A percentile compares a stretch with the other conserved stretches of the same genome.
phyloP scores from a whole-genome alignment of 495 filamentous ascomycete species.

The Corynascus novoguineensis region DNA sequence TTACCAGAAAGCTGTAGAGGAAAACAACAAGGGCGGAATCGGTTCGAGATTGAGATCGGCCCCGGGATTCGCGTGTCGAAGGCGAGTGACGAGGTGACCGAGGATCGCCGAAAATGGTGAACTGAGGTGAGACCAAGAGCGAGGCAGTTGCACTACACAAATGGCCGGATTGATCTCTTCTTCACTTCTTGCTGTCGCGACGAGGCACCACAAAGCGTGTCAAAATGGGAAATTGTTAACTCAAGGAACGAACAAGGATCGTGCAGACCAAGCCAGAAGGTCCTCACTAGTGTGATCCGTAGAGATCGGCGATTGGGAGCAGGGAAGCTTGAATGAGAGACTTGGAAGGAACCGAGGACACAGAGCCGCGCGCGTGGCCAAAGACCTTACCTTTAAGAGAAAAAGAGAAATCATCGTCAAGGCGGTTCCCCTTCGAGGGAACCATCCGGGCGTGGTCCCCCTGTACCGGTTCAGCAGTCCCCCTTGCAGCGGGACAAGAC shows the following conservation, averaged over 20 bases:
- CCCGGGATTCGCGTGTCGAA: not conserved
- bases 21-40: no score
- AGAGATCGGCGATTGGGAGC: not conserved
- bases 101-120: not conserved
- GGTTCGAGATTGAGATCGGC: not conserved
- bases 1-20: constrained; percentile 1
- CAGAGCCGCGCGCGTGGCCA: not conserved
- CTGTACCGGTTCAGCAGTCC: not conserved
- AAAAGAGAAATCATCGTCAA: not conserved
- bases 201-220: not conserved
- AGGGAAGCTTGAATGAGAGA: constrained; percentile 9
- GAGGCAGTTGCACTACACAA: not conserved
- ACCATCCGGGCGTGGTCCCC: not conserved
- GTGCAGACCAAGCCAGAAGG: not conserved
- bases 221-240: not conserved
- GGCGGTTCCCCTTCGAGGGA: constrained; percentile 10
- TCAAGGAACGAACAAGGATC: not conserved
- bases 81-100: not conserved
- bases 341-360: not conserved
- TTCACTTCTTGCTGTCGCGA: not conserved
- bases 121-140: not conserved
- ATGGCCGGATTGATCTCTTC: not conserved
- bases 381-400: not conserved
- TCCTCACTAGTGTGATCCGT: not conserved
- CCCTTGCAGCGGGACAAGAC: constrained; percentile 3